These are phyloP conservation scores for Malus sylvestris DNA, from an alignment of 306 rosid genomes.

Conservation along the genomic window DNA sequence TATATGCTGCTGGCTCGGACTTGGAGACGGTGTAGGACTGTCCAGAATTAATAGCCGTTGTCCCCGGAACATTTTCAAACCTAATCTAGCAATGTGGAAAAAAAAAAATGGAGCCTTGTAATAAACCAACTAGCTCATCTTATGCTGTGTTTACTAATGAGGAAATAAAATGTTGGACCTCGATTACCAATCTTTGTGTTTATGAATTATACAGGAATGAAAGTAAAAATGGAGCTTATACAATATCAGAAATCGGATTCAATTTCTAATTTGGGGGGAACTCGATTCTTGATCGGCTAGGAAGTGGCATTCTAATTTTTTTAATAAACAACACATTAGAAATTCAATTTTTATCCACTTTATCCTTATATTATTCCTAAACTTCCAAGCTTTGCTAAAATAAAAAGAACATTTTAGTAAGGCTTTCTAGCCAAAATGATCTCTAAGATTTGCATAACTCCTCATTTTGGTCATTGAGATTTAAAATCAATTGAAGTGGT, in stretches of 20 bases:
- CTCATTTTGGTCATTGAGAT: too few relatives aligned
- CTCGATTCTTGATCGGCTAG: too few relatives aligned
- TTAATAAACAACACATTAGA: not conserved
- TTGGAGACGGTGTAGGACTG: conserved; percentile 28
- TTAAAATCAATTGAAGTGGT: too few relatives aligned
- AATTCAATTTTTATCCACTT: too few relatives aligned
- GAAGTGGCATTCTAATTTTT: too few relatives aligned
- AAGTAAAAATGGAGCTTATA: not conserved
- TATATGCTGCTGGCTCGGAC: conserved; percentile 22
- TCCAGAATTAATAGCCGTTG: conserved; percentile 53
- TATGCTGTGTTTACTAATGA: not conserved
- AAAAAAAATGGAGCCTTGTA: not conserved
- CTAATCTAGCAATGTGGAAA: conserved; percentile 9
- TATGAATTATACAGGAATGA: too few relatives aligned
- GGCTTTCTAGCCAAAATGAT: too few relatives aligned
- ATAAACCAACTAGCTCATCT: not conserved
- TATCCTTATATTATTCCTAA: not conserved
- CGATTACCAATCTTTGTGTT: not conserved
- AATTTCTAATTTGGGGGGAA: too few relatives aligned
- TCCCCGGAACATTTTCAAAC: conserved; percentile 36
- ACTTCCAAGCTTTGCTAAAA: not conserved
- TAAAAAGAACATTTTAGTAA: too few relatives aligned
- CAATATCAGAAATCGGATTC: not conserved
- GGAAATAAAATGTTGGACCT: not conserved
- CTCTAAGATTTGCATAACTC: too few relatives aligned